phyloP scores from a whole-genome alignment of 805 yeast genomes.

The Wickerhamomyces bisporus region DNA sequence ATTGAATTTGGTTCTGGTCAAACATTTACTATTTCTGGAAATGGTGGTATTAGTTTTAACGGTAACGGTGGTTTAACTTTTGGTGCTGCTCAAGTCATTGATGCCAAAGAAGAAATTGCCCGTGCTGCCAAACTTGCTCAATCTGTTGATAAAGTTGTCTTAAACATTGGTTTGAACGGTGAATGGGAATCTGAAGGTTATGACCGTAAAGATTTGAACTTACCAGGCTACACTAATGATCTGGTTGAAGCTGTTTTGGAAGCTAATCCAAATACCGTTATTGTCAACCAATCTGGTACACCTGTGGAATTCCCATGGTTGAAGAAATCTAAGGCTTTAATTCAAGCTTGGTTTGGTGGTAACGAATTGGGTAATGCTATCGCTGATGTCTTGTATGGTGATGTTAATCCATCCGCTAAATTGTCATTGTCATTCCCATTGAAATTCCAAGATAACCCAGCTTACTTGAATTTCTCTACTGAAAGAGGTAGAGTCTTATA shows the following conservation, averaged over 20 bases:
- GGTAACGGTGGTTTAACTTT: slow-evolving; percentile 34
- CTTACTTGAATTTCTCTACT: slow-evolving; percentile 45
- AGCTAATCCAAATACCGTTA: slow-evolving; percentile 46
- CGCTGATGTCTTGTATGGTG: slow-evolving; percentile 59
- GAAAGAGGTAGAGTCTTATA: slow-evolving; percentile 50
- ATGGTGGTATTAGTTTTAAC: slow-evolving; percentile 17
- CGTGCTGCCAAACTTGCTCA: slow-evolving; percentile 46
- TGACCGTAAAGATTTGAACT: slow-evolving; percentile 46
- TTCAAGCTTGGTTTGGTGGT: slow-evolving; percentile 60
- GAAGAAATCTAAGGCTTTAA: slow-evolving; percentile 35
- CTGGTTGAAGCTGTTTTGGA: slow-evolving; percentile 40
- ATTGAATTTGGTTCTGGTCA: slow-evolving; percentile 49
- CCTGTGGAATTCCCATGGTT: slow-evolving; percentile 59
- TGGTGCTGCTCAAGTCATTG: slow-evolving; percentile 28
- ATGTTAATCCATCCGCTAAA: slow-evolving; percentile 56
- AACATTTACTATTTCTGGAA: slow-evolving; percentile 26
- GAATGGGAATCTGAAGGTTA: slow-evolving; percentile 62
- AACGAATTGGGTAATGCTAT: slow-evolving; percentile 54
- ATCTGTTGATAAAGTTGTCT: slow-evolving; percentile 45
- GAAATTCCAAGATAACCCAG: slow-evolving; percentile 48
- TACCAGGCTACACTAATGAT: slow-evolving; percentile 46
- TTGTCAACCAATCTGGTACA: slow-evolving; percentile 58
- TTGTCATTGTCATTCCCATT: slow-evolving; percentile 52
- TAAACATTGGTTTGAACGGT: slow-evolving; percentile 45
- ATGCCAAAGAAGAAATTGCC: slow-evolving; percentile 27